These are phyloP conservation scores for Ophiostoma perfectum DNA, from an alignment of 2,329 filamentous ascomycete genomes.

Conservation along the genomic window DNA sequence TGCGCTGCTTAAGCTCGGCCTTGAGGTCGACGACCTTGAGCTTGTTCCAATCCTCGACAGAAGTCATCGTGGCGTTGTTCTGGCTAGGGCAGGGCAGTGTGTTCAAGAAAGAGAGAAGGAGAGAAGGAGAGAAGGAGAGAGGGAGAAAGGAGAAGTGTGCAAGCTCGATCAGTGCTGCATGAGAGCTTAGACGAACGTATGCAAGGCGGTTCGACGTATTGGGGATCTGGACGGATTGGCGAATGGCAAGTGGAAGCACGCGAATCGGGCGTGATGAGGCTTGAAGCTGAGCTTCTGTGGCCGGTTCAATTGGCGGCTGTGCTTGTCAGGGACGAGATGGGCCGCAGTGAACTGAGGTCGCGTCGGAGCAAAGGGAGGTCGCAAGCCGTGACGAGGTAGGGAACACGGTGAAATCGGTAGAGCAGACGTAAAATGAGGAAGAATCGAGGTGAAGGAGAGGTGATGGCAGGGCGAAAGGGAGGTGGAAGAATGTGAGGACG, in stretches of 20 bases:
- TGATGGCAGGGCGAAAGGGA: not conserved
- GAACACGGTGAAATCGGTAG: not conserved
- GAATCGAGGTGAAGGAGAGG: not conserved
- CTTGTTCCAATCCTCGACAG: conserved; percentile 49
- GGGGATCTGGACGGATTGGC: not conserved
- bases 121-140: not conserved
- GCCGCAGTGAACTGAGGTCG: not conserved
- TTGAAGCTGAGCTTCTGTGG: not conserved
- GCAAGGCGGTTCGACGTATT: not conserved
- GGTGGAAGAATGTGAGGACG: not conserved
- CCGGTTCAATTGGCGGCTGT: not conserved
- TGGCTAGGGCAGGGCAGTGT: not conserved
- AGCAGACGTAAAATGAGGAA: not conserved
- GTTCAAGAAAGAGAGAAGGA: not conserved
- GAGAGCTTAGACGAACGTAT: not conserved
- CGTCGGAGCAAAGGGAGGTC: not conserved
- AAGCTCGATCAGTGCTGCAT: not conserved
- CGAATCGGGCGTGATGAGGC: not conserved
- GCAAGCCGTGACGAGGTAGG: not conserved
- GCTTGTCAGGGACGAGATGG: not conserved
- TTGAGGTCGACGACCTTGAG: conserved; percentile 72
- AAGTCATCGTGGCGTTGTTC: conserved; percentile 27
- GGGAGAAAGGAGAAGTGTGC: not conserved
- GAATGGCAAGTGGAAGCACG: not conserved
- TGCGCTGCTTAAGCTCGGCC: conserved; percentile 65